phyloP scores from a whole-genome alignment of 2,329 filamentous ascomycete genomes.

The Didymella pinodella region DNA sequence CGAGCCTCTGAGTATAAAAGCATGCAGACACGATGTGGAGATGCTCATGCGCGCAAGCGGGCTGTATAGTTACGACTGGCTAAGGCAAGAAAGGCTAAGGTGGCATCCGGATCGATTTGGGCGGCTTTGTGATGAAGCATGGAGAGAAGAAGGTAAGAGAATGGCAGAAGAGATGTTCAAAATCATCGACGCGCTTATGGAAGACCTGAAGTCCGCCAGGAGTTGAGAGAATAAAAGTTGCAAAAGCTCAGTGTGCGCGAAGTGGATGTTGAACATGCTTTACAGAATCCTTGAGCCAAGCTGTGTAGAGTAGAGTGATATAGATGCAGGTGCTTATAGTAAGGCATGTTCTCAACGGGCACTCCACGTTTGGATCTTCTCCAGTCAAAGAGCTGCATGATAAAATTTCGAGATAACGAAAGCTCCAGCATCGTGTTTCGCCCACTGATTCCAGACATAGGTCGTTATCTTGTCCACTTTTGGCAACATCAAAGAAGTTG shows the following conservation, averaged over 20 bases:
- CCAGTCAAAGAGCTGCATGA: no score
- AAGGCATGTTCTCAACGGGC: no score
- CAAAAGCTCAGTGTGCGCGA: background rate
- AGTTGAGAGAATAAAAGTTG: background rate
- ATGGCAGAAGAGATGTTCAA: conserved; percentile 51
- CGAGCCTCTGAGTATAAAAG: conserved; percentile 35
- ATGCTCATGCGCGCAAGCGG: conserved; percentile 42
- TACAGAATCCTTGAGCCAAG: no score
- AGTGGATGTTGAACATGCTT: no score
- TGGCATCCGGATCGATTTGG: conserved; percentile 52
- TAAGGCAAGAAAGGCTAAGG: conserved; percentile 44
- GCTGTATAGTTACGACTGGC: conserved; percentile 47
- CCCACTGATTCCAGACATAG: no score
- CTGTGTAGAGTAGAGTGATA: no score
- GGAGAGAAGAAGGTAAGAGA: conserved; percentile 41
- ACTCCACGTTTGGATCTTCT: no score
- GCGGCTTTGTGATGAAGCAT: conserved; percentile 42
- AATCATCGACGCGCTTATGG: conserved; percentile 43
- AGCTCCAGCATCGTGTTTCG: no score
- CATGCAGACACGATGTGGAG: conserved; percentile 49
- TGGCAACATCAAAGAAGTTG: no score
- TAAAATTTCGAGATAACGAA: no score
- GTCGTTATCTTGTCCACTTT: no score
- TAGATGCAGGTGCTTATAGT: no score
- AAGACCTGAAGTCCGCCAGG: conserved; percentile 19